Conservation (phyloP, 257 asterid species). For the Coffea eugenioides region DNA sequence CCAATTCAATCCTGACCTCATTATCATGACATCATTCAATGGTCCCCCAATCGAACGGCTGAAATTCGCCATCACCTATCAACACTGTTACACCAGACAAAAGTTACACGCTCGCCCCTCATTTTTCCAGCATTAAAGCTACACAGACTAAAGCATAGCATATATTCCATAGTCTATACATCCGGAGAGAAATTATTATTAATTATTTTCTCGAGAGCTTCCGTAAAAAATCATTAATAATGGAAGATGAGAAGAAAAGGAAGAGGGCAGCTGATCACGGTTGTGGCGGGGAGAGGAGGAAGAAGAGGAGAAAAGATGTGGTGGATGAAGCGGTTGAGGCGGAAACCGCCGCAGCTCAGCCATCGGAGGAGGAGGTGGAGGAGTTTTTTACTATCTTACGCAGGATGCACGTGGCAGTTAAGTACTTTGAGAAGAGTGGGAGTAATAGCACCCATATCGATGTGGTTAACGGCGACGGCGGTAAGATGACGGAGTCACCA, state of each 20-base stretch:
- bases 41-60: conserved; percentile 5
- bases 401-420: conserved; percentile 41
- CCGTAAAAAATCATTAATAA: conserved; percentile 5
- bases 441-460: not conserved
- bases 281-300: conserved; percentile 6
- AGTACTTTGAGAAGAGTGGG: conserved; percentile 29
- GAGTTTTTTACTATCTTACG: conserved; percentile 42
- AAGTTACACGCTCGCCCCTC: not conserved
- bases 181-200: not conserved
- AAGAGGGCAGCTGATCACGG: conserved; percentile 22
- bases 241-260: conserved; percentile 39
- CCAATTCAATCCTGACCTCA: not conserved
- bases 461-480: conserved; percentile 15
- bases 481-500: not conserved
- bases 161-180: not conserved
- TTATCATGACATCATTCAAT: not conserved
- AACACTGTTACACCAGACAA: not conserved
- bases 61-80: not conserved
- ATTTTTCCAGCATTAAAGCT: not conserved
- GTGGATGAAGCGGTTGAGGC: conserved; percentile 7
- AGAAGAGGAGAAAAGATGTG: conserved; percentile 4
- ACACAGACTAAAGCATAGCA: not conserved
- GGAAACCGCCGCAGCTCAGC: conserved; percentile 16
- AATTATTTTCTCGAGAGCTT: not conserved
- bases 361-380: conserved; percentile 47